These are phyloP conservation scores for Solanum pinnatisectum DNA, from an alignment of 257 asterid genomes.

Conservation along the genomic window DNA sequence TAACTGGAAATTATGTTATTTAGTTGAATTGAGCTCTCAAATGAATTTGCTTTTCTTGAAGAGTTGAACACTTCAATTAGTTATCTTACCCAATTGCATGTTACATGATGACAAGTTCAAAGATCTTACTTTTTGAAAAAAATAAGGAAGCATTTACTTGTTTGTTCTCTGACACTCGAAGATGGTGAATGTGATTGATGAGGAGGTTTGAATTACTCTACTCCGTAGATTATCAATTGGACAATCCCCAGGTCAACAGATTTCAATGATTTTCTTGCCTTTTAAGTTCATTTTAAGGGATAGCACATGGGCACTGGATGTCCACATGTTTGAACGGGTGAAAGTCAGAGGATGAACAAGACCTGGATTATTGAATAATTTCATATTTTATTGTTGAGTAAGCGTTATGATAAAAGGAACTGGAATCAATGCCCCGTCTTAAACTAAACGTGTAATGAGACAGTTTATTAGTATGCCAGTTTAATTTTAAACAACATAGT, in stretches of 20 bases:
- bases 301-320: slow-evolving; percentile 13
- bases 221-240: not conserved
- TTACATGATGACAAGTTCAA: not conserved
- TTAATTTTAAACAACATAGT: not conserved
- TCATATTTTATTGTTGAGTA: not conserved
- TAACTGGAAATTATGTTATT: not conserved
- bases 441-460: not conserved
- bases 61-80: not conserved
- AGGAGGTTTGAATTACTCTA: not conserved
- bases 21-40: not conserved
- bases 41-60: not conserved
- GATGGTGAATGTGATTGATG: not conserved
- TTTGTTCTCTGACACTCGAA: not conserved
- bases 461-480: not conserved
- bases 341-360: slow-evolving; percentile 19
- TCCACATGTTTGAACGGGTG: slow-evolving; percentile 2
- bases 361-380: slow-evolving; percentile 2
- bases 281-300: not conserved
- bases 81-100: not conserved
- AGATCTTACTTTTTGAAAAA: not conserved
- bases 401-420: not conserved
- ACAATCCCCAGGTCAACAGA: not conserved
- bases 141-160: not conserved
- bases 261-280: not conserved
- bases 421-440: not conserved